A percentile compares a stretch with the other conserved stretches of the same genome.
Conservation (phyloP, 805 yeast genomes). For the Zygosaccharomyces bailii region DNA sequence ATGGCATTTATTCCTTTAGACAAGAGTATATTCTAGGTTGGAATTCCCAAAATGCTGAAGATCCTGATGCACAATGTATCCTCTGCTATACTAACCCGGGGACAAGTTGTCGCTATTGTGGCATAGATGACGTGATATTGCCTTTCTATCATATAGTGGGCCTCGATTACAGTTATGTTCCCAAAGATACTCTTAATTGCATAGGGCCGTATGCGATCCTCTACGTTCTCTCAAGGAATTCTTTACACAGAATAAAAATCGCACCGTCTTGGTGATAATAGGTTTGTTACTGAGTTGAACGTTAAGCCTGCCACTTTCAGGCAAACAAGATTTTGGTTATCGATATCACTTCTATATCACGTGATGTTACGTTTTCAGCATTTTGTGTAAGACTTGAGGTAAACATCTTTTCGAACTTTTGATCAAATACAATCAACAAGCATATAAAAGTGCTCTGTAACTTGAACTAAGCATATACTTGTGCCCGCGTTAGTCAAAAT, state of each 20-base stretch:
- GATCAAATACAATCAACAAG: neutral
- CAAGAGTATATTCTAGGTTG: constrained; percentile 32
- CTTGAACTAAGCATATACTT: neutral
- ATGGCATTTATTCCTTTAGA: constrained; percentile 30
- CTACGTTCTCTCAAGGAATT: constrained; percentile 11
- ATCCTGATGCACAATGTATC: constrained; percentile 1
- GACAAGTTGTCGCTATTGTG: constrained; percentile 13
- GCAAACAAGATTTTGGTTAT: neutral
- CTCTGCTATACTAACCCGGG: constrained; percentile 3
- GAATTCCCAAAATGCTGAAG: constrained; percentile 18
- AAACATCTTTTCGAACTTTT: neutral
- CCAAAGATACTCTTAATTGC: constrained; percentile 12
- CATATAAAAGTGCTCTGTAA: neutral
- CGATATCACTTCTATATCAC: neutral
- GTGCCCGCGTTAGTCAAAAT: neutral
- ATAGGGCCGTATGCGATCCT: constrained; percentile 19
- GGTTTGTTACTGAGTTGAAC: neutral
- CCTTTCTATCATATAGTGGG: constrained; percentile 24
- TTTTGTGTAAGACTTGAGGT: constrained; percentile 5
- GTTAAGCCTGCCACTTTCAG: too few relatives aligned
- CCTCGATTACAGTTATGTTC: constrained; percentile 23
- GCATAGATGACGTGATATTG: constrained; percentile 19
- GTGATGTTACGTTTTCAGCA: neutral
- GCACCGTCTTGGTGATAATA: neutral
- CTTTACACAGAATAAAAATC: constrained; percentile 6